Base-by-base conservation (phyloP, 345 rosid genomes). In the Salix suchowensis region DNA sequence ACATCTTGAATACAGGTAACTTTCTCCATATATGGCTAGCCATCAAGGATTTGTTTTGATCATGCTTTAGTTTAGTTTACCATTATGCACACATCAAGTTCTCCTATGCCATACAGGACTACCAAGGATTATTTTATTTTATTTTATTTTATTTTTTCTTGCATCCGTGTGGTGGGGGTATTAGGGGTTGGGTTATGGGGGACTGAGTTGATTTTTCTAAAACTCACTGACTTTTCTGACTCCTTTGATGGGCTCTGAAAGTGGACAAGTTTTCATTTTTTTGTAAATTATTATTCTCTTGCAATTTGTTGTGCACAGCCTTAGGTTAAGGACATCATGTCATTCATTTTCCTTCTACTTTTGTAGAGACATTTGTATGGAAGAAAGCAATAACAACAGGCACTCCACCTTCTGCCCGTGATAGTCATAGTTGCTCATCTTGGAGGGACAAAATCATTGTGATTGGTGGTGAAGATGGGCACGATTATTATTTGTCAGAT, bases 391-490 rank as follows among this genome's bases (percentile, higher is more conserved):
- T 77, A 76, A 90, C 95, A 68, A 82, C 91, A 9, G 99, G 99
- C 70, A 82, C 64, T 74, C 93, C 93, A 75, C 99, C 99, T 68
- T 90, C 99, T 78, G 90, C 91, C 5, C 91, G 99, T 23, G 99
- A 96, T 85, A 91, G 99, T 84, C 99, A 96, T 82, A 84, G 92
- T 77, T 96, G 98, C 87, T 92, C 99, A 72, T 88, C 97, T 74
- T 94, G 98, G 98, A 91, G 89, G 87, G 92, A 89, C 84, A 90
- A 90, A 73, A 79, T 96, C 55, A 85, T 96, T 70, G 95, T 96
- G 50, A 84, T 94, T 77, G 99, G 99, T 61, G 99, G 99, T 65
- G 99, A 96, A 91, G 96, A 96, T 88, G 95, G 90, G 30, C 90
- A 86, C 81, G 99, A 96, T 87, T 91, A 87, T 81, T 96, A 94